Evolutionary conservation across 2,329 filamentous ascomycete genomes (phyloP).

Genomic region (Kalmusia sp.): DNA sequence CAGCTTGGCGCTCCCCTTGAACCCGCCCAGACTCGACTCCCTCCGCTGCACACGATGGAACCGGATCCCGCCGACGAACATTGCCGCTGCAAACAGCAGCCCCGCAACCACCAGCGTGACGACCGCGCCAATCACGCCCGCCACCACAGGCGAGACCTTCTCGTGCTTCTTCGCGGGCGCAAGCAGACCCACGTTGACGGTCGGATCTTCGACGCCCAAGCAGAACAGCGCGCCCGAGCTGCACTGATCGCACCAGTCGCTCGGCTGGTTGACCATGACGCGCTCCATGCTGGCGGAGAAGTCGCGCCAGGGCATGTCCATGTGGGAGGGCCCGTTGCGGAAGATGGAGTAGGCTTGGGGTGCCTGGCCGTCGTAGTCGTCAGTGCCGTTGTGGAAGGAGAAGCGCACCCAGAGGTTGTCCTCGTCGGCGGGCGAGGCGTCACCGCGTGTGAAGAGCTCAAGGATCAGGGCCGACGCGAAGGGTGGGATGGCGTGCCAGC

Average conservation of each 20-base stretch:
- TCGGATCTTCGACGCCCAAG: conserved; percentile 45
- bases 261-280: conserved; percentile 52
- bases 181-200: conserved; percentile 11
- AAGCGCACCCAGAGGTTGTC: conserved; percentile 63
- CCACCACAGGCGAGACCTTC: conserved; percentile 53
- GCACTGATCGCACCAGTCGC: conserved; percentile 62
- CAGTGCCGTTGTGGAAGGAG: conserved; percentile 64
- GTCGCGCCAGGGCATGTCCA: conserved; percentile 57
- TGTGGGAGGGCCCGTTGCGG: conserved; percentile 53
- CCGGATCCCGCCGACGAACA: conserved; percentile 56
- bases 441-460: conserved; percentile 55
- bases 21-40: conserved; percentile 54
- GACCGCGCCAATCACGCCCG: conserved; percentile 64
- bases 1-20: conserved; percentile 63
- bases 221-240: conserved; percentile 60
- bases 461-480: conserved; percentile 44
- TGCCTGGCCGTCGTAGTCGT: conserved; percentile 45
- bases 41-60: conserved; percentile 46
- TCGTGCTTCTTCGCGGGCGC: neutral
- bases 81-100: conserved; percentile 50
- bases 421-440: conserved; percentile 32
- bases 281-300: conserved; percentile 56
- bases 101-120: conserved; percentile 57
- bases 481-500: conserved; percentile 34
- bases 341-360: conserved; percentile 59